phyloP scores from a whole-genome alignment of 2,329 filamentous ascomycete species.

The Penicillium janthinellum region DNA sequence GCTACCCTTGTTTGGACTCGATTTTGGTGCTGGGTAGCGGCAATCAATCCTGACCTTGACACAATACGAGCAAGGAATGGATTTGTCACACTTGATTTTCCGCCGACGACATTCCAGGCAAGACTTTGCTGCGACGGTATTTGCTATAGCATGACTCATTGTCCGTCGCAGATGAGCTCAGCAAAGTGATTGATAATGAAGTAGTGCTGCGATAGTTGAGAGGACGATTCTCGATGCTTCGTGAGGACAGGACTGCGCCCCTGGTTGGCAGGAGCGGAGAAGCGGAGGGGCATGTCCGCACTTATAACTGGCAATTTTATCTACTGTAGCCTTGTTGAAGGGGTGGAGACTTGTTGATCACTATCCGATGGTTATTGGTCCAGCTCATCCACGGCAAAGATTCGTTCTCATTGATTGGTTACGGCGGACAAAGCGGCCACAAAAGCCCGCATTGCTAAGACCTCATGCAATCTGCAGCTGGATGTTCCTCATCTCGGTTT shows the following conservation, averaged over 20 bases:
- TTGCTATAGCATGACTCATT: neutral
- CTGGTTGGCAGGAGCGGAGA: neutral
- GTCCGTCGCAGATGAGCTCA: neutral
- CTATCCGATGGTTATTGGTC: neutral
- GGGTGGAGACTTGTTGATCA: neutral
- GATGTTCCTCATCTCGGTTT: neutral
- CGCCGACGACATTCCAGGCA: conserved; percentile 30
- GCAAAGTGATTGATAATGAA: neutral
- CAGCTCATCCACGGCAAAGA: too few species aligned
- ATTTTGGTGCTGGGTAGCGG: neutral
- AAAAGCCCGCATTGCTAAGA: neutral
- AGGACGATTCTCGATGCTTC: neutral
- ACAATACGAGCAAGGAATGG: conserved; percentile 29
- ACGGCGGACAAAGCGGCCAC: neutral
- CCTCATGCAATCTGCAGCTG: neutral
- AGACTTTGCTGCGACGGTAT: neutral
- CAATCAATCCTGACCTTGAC: conserved; percentile 36
- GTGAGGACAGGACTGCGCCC: neutral
- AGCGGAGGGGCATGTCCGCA: neutral
- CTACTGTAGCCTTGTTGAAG: neutral
- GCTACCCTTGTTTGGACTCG: neutral
- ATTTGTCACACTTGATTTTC: conserved; percentile 30
- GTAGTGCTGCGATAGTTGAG: neutral
- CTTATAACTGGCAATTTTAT: neutral
- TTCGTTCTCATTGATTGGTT: neutral